Evolutionary conservation across 192 early-diverging fungal genomes (phyloP), one percentile per base, ranked within the genome.

Genomic region (Umbelopsis vinacea): DNA sequence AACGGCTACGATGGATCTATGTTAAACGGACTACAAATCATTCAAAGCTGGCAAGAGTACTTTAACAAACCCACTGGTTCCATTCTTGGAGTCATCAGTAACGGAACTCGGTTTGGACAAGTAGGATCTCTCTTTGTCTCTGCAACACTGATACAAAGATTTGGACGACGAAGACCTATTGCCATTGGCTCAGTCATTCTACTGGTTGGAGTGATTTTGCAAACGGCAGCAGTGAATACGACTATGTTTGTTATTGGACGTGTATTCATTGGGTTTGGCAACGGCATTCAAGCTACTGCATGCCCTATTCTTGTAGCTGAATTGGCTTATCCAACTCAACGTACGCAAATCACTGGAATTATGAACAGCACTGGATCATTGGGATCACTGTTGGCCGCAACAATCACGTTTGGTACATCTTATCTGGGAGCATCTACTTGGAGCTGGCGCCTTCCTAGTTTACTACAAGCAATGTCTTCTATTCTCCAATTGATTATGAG

Each of bases 1-100:
- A 46, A 45, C 21, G 67, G 67, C 11, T 68, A 68, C 23, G 67
- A 68, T 48, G 67, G 67, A 45, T 68, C 67, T 3, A 68, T 68
- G 67, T 29, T 68, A 33, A 68, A 48, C 26, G 45, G 67, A 6
- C 46, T 68, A 19, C 67, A 68, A 15, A 46, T 68, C 43, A 46
- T 68, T 47, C 17, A 45, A 17, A 22, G 21, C 21, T 68, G 67
- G 43, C 38, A 68, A 23, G 9, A 4, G 1, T 67, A 46, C 15
- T 68, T 68, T 45, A 45, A 68, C n/a, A 21, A 46, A n/a, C 67
- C 67, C 14, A 48, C 8, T 26, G 67, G 43, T 7, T 22, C 67
- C 4, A 68, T 24, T 29, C 45, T 68, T 10, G 67, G 67, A 7
- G 38, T 68, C 3, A 45, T 68, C 45, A 67, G 35, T 7, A 68